Conservation (phyloP, 495 filamentous ascomycete genomes). For the Cetradonia linearis region DNA sequence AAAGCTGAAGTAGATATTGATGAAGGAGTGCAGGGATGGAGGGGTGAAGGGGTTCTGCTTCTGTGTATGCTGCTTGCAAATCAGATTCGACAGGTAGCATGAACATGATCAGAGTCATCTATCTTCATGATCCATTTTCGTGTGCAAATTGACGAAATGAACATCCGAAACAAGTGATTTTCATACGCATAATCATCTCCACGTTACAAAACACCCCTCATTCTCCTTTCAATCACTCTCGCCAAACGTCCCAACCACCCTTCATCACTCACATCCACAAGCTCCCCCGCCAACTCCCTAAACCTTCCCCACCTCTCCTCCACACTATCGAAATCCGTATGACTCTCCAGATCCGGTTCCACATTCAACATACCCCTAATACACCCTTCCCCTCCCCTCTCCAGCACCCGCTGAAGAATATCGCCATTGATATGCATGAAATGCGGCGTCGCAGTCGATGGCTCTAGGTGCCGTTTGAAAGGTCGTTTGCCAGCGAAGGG, state of each 20-base stretch:
- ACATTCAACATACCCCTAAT: conserved; percentile 31
- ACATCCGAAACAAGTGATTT: background rate
- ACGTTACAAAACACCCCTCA: conserved; percentile 18
- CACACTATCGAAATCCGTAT: conserved; percentile 19
- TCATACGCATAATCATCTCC: background rate
- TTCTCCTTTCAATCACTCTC: conserved; percentile 29
- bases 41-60: conserved; percentile 9
- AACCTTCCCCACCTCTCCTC: conserved; percentile 26
- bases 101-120: background rate
- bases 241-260: conserved; percentile 25
- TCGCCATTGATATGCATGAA: conserved; percentile 62
- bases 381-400: conserved; percentile 37
- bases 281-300: conserved; percentile 25
- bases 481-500: conserved; percentile 31
- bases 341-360: conserved; percentile 21
- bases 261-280: conserved; percentile 25
- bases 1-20: conserved; percentile 90
- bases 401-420: conserved; percentile 46
- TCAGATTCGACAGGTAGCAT: background rate
- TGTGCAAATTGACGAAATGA: background rate
- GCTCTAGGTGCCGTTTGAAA: conserved; percentile 26
- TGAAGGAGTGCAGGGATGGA: conserved; percentile 18
- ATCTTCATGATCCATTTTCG: background rate
- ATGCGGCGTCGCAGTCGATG: conserved; percentile 26
- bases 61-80: conserved; percentile 7